A percentile compares a stretch with the other conserved stretches of the same genome.
phyloP scores from a whole-genome alignment of 1,139 yeast genomes.

The Suhomyces panamericanus region DNA sequence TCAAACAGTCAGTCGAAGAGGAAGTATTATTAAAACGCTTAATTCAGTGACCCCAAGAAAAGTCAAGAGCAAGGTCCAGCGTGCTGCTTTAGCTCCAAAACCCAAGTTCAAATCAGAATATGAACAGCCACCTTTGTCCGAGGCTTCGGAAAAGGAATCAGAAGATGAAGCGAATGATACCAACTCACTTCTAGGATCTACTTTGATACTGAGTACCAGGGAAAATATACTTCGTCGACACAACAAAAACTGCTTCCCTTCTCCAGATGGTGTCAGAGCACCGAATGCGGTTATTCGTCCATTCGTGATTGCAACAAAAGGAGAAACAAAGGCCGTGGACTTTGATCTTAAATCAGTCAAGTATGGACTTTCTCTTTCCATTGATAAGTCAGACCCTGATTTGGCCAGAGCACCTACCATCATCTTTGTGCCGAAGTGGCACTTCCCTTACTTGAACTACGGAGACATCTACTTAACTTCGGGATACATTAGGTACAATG shows the following conservation, averaged over 20 bases:
- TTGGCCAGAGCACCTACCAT: conserved; percentile 44
- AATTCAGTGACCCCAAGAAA: conserved; percentile 6
- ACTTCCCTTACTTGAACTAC: conserved; percentile 52
- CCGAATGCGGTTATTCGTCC: conserved; percentile 73
- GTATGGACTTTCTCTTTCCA: conserved; percentile 48
- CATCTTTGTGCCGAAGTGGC: conserved; percentile 70
- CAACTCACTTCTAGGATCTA: conserved; percentile 9
- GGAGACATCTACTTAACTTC: conserved; percentile 48
- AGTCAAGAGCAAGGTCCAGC: conserved; percentile 10
- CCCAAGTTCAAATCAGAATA: conserved; percentile 4
- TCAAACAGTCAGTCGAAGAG: conserved; percentile 12
- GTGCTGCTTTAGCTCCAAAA: conserved; percentile 7
- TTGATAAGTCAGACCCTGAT: conserved; percentile 22
- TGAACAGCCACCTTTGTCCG: background rate
- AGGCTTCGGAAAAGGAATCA: conserved; percentile 7
- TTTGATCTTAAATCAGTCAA: conserved; percentile 53
- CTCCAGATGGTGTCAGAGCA: conserved; percentile 68
- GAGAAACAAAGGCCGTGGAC: conserved; percentile 49
- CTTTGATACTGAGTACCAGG: conserved; percentile 24
- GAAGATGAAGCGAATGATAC: conserved; percentile 9
- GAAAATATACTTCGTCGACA: conserved; percentile 27
- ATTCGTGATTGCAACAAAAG: conserved; percentile 60
- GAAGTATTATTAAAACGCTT: conserved; percentile 10
- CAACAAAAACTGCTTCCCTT: conserved; percentile 38
- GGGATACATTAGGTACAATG: conserved; percentile 57